These are phyloP conservation scores for Trichoderma brevicompactum DNA, from an alignment of 2,329 filamentous ascomycete genomes.

Conservation along the genomic window DNA sequence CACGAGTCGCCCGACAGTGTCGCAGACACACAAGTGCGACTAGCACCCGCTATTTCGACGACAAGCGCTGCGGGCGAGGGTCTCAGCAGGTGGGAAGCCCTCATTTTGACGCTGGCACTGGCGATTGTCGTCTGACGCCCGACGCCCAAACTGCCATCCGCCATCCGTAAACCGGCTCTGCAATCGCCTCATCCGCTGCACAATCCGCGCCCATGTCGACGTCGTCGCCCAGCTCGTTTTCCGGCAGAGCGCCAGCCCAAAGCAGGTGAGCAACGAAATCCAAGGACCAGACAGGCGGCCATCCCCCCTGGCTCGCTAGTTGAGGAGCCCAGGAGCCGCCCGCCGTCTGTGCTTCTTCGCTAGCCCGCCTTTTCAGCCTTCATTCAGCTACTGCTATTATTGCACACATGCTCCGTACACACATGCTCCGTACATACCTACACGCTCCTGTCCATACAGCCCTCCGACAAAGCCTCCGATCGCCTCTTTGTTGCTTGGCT, in stretches of 20 bases:
- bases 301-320: conserved; percentile 22
- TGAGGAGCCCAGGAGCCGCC: conserved; percentile 20
- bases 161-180: too few relatives aligned
- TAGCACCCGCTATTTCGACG: conserved; percentile 1
- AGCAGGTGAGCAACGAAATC: conserved; percentile 25
- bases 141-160: conserved; percentile 13
- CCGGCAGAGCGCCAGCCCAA: conserved; percentile 24
- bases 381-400: conserved; percentile 6
- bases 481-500: conserved; percentile 5
- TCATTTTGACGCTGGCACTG: conserved; percentile 2
- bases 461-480: background rate
- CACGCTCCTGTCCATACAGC: background rate
- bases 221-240: conserved; percentile 20
- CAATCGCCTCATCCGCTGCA: too few relatives aligned
- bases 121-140: conserved; percentile 38
- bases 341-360: conserved; percentile 26
- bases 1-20: conserved; percentile 14
- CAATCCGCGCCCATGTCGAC: conserved; percentile 24
- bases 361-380: conserved; percentile 27
- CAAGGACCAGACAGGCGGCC: conserved; percentile 16
- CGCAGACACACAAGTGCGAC: conserved; percentile 14
- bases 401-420: background rate
- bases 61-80: background rate
- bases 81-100: background rate
- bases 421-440: background rate